Evolutionary conservation across 805 yeast genomes (phyloP).

Genomic region (Teunomyces stri): DNA sequence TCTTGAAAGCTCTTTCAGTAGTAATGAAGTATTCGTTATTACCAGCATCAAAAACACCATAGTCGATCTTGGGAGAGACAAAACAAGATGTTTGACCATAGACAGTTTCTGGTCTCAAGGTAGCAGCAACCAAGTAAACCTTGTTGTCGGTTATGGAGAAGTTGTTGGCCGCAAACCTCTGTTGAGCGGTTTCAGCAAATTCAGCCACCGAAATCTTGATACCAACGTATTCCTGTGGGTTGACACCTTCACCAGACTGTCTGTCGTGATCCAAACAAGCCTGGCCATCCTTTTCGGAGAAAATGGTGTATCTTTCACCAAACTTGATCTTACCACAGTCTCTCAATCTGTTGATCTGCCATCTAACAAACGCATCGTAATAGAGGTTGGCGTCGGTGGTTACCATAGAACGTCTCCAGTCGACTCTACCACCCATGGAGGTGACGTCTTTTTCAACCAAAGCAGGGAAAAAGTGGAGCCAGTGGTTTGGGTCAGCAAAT

Average conservation of each 20-base stretch:
- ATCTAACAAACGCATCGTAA: slow-evolving; percentile 90
- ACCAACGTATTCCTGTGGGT: slow-evolving; percentile 95
- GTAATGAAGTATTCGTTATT: slow-evolving; percentile 68
- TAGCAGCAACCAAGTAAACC: slow-evolving; percentile 87
- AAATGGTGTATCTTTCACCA: slow-evolving; percentile 96
- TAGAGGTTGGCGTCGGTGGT: slow-evolving; percentile 95
- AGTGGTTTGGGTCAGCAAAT: slow-evolving; percentile 88
- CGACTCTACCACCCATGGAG: slow-evolving; percentile 86
- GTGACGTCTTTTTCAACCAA: slow-evolving; percentile 78
- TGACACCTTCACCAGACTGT: slow-evolving; percentile 93
- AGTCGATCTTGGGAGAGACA: slow-evolving; percentile 89
- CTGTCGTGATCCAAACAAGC: slow-evolving; percentile 99
- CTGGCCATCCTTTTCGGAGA: slow-evolving; percentile 97
- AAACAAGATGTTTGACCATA: slow-evolving; percentile 98
- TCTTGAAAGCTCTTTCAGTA: slow-evolving; percentile 94
- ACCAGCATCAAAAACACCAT: slow-evolving; percentile 89
- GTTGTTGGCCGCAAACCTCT: slow-evolving; percentile 48
- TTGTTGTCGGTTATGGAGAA: slow-evolving; percentile 55
- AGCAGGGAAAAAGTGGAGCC: slow-evolving; percentile 93
- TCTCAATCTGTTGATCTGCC: slow-evolving; percentile 92
- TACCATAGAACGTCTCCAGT: slow-evolving; percentile 95
- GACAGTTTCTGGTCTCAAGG: slow-evolving; percentile 98
- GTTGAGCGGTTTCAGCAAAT: slow-evolving; percentile 55
- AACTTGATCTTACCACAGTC: slow-evolving; percentile 89
- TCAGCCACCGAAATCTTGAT: slow-evolving; percentile 76